Percentiles rank a stretch among this genome's conserved stretches.
Evolutionary conservation across 371 early-diverging fungal species (phyloP).

Genomic region (Rhizomucor pusillus): DNA sequence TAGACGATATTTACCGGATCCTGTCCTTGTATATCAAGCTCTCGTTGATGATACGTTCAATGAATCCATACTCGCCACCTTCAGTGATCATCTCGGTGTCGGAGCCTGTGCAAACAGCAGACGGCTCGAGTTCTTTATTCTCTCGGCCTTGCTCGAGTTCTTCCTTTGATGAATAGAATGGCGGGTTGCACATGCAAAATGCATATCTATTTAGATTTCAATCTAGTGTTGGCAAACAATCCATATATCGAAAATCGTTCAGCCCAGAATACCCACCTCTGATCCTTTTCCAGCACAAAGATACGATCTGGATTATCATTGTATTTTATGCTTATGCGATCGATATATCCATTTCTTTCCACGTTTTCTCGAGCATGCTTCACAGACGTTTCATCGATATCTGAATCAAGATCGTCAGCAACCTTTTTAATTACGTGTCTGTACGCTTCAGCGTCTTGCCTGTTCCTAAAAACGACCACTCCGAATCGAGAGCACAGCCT

Average conservation of each 20-base stretch:
- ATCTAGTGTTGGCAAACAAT: slow-evolving; percentile 1
- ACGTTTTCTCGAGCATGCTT: slow-evolving; percentile 60
- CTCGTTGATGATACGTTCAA: slow-evolving; percentile 54
- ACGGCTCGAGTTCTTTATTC: slow-evolving; percentile 46
- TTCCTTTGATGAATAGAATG: slow-evolving; percentile 56
- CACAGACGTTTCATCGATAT: slow-evolving; percentile 50
- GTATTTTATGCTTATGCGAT: slow-evolving; percentile 38
- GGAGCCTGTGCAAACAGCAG: slow-evolving; percentile 58
- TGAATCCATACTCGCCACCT: slow-evolving; percentile 67
- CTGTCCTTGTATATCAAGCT: slow-evolving; percentile 37
- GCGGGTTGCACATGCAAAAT: slow-evolving; percentile 78
- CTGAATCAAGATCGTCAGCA: slow-evolving; percentile 18
- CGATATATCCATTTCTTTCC: slow-evolving; percentile 40
- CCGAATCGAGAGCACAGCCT: slow-evolving; percentile 43
- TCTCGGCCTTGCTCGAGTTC: slow-evolving; percentile 39
- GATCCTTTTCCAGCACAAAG: slow-evolving; percentile 25
- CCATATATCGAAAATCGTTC: too few relatives aligned
- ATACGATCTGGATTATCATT: slow-evolving; percentile 31
- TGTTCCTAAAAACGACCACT: slow-evolving; percentile 60
- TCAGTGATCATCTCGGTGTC: slow-evolving; percentile 59
- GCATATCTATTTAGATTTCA: slow-evolving; percentile 31
- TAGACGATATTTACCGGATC: slow-evolving; percentile 22
- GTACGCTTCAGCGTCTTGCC: too few relatives aligned
- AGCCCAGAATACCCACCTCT: slow-evolving; percentile 5
- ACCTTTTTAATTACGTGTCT: neutral